Base-by-base conservation (phyloP, 495 filamentous ascomycete genomes). In the Neurospora africana region DNA sequence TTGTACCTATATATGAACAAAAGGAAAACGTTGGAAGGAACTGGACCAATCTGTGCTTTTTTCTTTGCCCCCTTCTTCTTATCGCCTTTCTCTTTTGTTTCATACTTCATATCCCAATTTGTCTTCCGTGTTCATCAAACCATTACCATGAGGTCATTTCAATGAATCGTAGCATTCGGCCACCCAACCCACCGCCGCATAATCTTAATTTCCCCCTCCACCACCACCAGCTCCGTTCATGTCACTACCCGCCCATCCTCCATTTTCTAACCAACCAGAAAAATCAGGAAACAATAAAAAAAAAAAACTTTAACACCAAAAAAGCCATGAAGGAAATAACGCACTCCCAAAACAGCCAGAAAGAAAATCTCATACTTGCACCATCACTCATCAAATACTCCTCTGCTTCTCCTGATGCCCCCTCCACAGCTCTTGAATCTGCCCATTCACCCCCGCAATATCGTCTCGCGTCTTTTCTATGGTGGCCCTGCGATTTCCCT, bases 391-490 rank as follows among this genome's bases (percentile, higher is more conserved):
- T 39, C 70, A 72, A 37, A 74, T 71, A 27, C 68, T 75, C 38
- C 33, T 72, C 47, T 73, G 76, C 72, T 84, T 81, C 69, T 82
- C 81, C 72, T 81, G 74, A 71, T 89, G 86, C 76, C 86, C 83
- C 47, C 78, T 74, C 37, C 78, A 73, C 75, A 91, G 82, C 35
- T 86, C 83, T 71, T 83, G 78, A 74, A 95, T 92, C 81, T 95
- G 85, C 71, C 75, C 79, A 70, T 84, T 79, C 76, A 95, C 91
- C 76, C 93, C 86, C 71, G 75, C 73, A 65, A 94, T 89, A 74
- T 90, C 86, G 44, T 85, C 85, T 75, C 89, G 78, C 71, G 91
- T 90, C 78, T 90, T 89, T 74, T 92, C 92, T 83, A 97, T 94
- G 39, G 92, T 95, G 72, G 93, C 92, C 58, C 85, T 86, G 75